These are phyloP conservation scores for Podila epicladia DNA, from an alignment of 192 early-diverging fungal genomes.

Conservation along the genomic window DNA sequence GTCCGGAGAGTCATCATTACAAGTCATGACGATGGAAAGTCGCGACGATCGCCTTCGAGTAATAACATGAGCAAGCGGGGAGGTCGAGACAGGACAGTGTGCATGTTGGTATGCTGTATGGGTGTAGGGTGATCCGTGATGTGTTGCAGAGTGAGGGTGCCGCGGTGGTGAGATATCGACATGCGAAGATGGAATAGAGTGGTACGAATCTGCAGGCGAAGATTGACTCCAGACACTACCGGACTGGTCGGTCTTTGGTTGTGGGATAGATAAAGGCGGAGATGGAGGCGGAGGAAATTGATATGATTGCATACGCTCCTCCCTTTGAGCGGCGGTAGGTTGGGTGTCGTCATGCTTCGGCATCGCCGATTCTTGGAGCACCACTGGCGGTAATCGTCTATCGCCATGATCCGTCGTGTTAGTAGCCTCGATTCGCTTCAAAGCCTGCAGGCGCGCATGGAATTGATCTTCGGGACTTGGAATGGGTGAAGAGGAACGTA, in stretches of 20 bases:
- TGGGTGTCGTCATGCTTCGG: conserved; percentile 15
- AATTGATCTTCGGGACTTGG: conserved; percentile 11
- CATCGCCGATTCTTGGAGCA: conserved; percentile 25
- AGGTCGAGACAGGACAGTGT: conserved; percentile 33
- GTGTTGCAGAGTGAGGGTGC: neutral
- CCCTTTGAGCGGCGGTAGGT: neutral
- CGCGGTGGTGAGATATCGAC: neutral
- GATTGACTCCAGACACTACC: neutral
- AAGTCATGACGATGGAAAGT: conserved; percentile 45
- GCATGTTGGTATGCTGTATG: conserved; percentile 16
- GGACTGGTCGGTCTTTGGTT: conserved; percentile 2
- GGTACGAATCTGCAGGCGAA: neutral
- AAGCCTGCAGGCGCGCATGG: conserved; percentile 10
- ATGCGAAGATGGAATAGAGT: neutral
- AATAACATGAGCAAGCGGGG: conserved; percentile 40
- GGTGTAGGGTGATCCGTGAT: conserved; percentile 18
- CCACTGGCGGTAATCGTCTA: neutral
- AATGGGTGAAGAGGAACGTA: neutral
- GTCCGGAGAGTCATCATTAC: conserved; percentile 41
- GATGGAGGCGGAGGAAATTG: conserved; percentile 38
- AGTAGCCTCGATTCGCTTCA: conserved; percentile 11
- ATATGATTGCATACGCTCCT: conserved; percentile 25
- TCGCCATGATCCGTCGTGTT: neutral
- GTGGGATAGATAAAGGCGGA: conserved; percentile 35
- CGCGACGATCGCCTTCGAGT: conserved; percentile 39